Conservation (phyloP, 2,329 filamentous ascomycete species). For the Xylariaceae sp. region DNA sequence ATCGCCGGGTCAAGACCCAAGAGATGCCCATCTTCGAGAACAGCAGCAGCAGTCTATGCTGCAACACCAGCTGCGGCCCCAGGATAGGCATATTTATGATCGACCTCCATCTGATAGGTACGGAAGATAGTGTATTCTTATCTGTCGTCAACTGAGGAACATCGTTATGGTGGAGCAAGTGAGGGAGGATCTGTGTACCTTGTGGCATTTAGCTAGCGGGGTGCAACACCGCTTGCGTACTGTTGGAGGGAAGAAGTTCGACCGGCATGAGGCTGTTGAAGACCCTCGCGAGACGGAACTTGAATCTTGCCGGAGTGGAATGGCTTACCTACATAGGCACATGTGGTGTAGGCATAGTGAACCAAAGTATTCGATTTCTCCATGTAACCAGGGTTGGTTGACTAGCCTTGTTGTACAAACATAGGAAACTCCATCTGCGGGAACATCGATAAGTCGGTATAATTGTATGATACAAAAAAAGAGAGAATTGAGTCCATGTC, state of each 20-base stretch:
- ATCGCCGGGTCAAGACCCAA: conserved; percentile 31
- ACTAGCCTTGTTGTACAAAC: too few species aligned
- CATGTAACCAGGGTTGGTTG: too few species aligned
- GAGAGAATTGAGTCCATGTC: too few species aligned
- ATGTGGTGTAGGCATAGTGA: too few species aligned
- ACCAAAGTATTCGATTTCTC: too few species aligned
- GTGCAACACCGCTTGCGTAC: background rate
- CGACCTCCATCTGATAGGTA: conserved; percentile 41
- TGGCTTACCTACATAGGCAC: too few species aligned
- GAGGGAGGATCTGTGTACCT: too few species aligned
- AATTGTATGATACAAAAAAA: too few species aligned
- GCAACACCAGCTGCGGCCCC: conserved; percentile 41
- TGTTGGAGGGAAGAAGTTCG: background rate
- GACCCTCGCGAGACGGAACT: background rate
- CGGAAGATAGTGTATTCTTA: conserved; percentile 33
- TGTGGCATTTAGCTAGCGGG: background rate
- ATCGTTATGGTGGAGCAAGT: background rate
- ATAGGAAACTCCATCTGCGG: too few species aligned
- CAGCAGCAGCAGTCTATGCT: conserved; percentile 31
- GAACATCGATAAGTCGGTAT: too few species aligned
- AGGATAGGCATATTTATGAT: conserved; percentile 40
- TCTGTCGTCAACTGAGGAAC: background rate
- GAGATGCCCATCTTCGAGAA: conserved; percentile 37
- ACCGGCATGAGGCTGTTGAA: background rate
- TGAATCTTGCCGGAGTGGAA: too few species aligned